Evolutionary conservation across 441 rosid genomes (phyloP), one percentile per base, ranked within the genome.

Genomic region (Theobroma grandiflorum): DNA sequence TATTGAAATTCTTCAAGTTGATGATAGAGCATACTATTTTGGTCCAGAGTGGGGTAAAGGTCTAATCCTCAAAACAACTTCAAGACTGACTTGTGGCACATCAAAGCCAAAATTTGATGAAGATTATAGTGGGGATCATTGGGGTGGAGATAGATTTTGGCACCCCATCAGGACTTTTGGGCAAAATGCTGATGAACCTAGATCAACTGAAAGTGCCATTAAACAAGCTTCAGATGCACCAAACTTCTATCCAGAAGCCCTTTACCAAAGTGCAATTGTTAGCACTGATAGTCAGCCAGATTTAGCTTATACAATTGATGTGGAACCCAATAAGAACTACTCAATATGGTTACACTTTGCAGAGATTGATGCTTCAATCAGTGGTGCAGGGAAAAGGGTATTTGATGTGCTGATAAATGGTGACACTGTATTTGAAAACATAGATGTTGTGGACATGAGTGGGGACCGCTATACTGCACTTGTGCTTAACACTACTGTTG

Each of bases 111-210:
- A 78, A 83, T 97, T 97, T 76, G 99, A 84, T 86, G 90, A 82
- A 80, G 99, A 94, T 78, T 95, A 91, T 62, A 82, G 89, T 55
- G 99, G 90, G 43, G 91, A 94, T 79, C 91, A 50, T 64, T 97
- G 99, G 99, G 98, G 99, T 65, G 99, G 99, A 82, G 99, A 97
- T 86, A 95, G 99, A 86, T 97, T 91, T 86, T 97, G 99, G 99
- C 75, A 74, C 65, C 87, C 92, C 0, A 72, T 90, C 71, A 80
- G 78, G 74, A 87, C 95, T 64, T 95, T 93, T 82, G 91, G 90
- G 58, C 85, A 77, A 50, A 78, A 75, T 77, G 86, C 93, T 61
- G 99, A 92, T 89, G 79, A 84, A 75, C 81, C 88, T 58, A 90
- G 84, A 84, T 91, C 97, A 74, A 91, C 96, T 35, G 89, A 88